Percentiles rank a stretch among this genome's conserved stretches.
These are phyloP conservation scores for Metschnikowia gruessii DNA, from an alignment of 805 yeast species.

Conservation along the genomic window DNA sequence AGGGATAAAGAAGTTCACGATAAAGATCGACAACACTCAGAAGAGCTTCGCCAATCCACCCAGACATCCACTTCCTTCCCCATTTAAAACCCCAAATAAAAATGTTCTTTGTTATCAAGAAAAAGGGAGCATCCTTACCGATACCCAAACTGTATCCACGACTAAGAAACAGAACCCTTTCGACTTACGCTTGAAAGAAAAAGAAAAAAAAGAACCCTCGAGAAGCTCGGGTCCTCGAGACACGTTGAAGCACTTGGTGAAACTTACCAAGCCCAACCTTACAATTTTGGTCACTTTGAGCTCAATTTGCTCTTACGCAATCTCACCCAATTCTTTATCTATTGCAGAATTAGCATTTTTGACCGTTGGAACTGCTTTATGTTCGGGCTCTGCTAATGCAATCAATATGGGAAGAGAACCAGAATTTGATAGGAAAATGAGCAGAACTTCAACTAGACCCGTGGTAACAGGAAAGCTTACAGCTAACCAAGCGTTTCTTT, in stretches of 20 bases:
- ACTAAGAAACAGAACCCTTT: conserved; percentile 48
- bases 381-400: conserved; percentile 94
- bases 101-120: not conserved
- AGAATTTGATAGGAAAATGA: conserved; percentile 80
- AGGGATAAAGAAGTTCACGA: conserved; percentile 3
- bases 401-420: conserved; percentile 98
- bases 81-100: not conserved
- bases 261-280: conserved; percentile 86
- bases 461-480: conserved; percentile 80
- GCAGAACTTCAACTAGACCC: conserved; percentile 84
- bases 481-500: conserved; percentile 71
- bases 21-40: conserved; percentile 1
- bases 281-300: conserved; percentile 86
- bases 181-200: conserved; percentile 48
- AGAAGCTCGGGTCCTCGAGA: conserved; percentile 19
- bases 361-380: conserved; percentile 79
- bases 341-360: conserved; percentile 65
- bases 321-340: conserved; percentile 81
- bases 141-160: not conserved
- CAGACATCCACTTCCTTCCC: not conserved
- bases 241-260: conserved; percentile 56
- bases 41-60: not conserved
- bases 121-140: not conserved
- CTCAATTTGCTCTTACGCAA: conserved; percentile 89
- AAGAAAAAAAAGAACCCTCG: not conserved